Evolutionary conservation across 1,284 basidiomycete genomes (phyloP), one percentile per base, ranked within the genome.

Genomic region (Mycocalia duriaeana): DNA sequence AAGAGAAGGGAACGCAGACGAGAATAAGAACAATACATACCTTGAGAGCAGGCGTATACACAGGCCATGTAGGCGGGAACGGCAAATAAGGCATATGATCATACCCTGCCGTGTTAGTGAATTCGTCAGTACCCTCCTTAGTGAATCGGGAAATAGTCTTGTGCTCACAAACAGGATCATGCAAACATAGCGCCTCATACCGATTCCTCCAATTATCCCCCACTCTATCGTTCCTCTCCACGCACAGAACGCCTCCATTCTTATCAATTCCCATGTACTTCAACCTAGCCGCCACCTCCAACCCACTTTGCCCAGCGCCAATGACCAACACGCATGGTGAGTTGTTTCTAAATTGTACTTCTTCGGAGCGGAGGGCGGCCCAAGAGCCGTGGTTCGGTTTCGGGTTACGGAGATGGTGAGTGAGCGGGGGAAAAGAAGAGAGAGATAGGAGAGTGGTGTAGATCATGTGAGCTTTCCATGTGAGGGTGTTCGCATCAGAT

Each of bases 81-180:
- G 74, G 71, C 39, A 81, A 55, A 57, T 79, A 81, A 2, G 81
- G 77, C 63, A 79, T 65, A 49, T 82, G 77, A 50, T 79, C 73
- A 52, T 71, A 75, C 76, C 75, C 78, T 79, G 31, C 18, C n/a
- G 16, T 13, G 28, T 34, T 14, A 6, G 14, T 6, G 1, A 34
- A 1, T 34, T 34, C 31, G 18, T 13, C 8, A 4, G 14, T 34
- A 34, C 31, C 4, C 28, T 34, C 13, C 5, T 11, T 3, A 16
- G 28, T 13, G 28, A 34, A 34, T 11, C 4, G 28, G 28, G 5
- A 34, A 34, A 34, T 11, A 16, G 8, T 14, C 31, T 3, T 20
- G 72, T n/a, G n/a, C 78, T 70, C 53, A 82, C 79, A 82, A 26
- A 85, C 79, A n/a, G 81, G 76, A 58, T 82, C 79, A 57, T 86